Evolutionary conservation across 1,284 basidiomycete species (phyloP).

Genomic region (Rhodotorula sp.): DNA sequence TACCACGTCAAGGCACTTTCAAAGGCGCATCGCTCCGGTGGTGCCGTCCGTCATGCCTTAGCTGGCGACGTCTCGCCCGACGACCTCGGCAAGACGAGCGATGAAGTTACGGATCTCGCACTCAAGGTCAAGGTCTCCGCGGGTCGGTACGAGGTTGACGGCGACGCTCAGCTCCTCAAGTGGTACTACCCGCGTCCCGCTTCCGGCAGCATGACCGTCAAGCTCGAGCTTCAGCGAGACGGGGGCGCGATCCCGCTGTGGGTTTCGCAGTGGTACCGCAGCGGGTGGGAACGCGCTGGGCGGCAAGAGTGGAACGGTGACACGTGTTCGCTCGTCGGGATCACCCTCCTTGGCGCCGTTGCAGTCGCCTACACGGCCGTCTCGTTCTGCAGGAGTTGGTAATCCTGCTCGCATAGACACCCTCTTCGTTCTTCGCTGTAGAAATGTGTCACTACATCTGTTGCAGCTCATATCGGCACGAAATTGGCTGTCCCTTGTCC

Average conservation of each 20-base stretch:
- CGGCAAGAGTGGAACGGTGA: neutral
- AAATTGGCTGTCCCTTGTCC: too few species aligned
- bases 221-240: slow-evolving; percentile 29
- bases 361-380: neutral
- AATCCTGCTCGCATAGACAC: neutral
- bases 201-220: slow-evolving; percentile 44
- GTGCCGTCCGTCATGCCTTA: neutral
- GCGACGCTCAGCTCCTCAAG: slow-evolving; percentile 58
- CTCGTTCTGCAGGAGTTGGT: neutral
- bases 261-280: slow-evolving; percentile 34
- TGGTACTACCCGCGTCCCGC: slow-evolving; percentile 80
- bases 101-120: slow-evolving; percentile 43
- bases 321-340: slow-evolving; percentile 2
- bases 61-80: slow-evolving; percentile 10
- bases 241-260: slow-evolving; percentile 38
- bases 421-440: too few species aligned
- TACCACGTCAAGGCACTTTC: slow-evolving; percentile 24
- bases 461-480: too few species aligned
- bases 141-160: slow-evolving; percentile 66
- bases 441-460: too few species aligned
- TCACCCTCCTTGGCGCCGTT: slow-evolving; percentile 4
- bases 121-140: slow-evolving; percentile 60
- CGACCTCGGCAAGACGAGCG: neutral
- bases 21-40: slow-evolving; percentile 4
- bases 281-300: slow-evolving; percentile 9